phyloP scores from a whole-genome alignment of 106 monocot species.

The Amphibolis antarctica region DNA sequence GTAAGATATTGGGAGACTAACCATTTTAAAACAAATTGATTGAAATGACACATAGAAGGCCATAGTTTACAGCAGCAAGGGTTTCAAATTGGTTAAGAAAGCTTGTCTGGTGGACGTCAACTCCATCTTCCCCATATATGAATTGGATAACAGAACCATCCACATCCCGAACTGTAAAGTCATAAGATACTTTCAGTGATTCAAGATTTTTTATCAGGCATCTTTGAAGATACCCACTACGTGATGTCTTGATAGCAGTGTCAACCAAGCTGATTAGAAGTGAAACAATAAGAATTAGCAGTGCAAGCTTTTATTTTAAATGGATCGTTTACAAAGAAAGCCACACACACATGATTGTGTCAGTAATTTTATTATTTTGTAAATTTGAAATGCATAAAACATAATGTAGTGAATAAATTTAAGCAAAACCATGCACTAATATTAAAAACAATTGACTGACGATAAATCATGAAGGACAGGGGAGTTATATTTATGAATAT shows the following conservation, averaged over 20 bases:
- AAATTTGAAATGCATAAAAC: not conserved
- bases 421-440: not conserved
- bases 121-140: constrained; percentile 88
- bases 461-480: no score
- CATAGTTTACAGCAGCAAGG: constrained; percentile 56
- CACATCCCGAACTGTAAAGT: constrained; percentile 84
- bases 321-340: not conserved
- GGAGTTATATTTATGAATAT: no score
- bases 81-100: constrained; percentile 50
- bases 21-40: not conserved
- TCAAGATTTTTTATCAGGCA: constrained; percentile 91
- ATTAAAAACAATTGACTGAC: not conserved
- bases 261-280: constrained; percentile 64
- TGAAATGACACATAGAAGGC: not conserved
- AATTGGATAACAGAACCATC: constrained; percentile 92
- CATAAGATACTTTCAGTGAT: constrained; percentile 83
- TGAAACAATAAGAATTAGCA: not conserved
- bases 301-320: not conserved
- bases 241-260: constrained; percentile 93
- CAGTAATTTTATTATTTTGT: no score
- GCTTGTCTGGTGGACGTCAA: constrained; percentile 85
- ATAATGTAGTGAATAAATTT: not conserved
- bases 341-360: no score
- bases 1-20: not conserved
- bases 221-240: constrained; percentile 92